These are phyloP conservation scores for Pseudevernia furfuracea DNA, from an alignment of 495 filamentous ascomycete species.

Conservation along the genomic window DNA sequence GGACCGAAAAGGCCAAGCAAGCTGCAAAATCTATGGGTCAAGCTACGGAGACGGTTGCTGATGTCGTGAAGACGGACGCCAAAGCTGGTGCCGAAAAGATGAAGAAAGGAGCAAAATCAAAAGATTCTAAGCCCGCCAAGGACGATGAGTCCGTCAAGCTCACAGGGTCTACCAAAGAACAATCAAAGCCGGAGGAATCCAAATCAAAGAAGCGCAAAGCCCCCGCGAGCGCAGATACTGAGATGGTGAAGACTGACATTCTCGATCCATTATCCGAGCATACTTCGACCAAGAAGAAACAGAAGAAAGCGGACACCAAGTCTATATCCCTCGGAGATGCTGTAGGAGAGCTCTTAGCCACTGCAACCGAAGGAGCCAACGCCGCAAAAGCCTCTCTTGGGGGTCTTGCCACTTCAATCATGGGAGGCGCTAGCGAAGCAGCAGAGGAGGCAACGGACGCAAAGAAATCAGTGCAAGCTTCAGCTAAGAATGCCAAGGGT, in stretches of 20 bases:
- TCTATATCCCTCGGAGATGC: constrained; percentile 13
- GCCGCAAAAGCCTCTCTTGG: constrained; percentile 18
- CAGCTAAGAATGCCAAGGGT: constrained; percentile 20
- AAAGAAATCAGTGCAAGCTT: constrained; percentile 26
- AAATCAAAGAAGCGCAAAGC: constrained; percentile 26
- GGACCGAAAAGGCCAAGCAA: constrained; percentile 12
- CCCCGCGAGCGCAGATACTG: constrained; percentile 13
- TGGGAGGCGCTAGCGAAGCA: constrained; percentile 15
- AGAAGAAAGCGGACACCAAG: constrained; percentile 19
- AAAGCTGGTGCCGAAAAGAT: constrained; percentile 12
- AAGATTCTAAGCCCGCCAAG: not conserved
- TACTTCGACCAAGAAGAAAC: constrained; percentile 17
- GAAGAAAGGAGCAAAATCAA: constrained; percentile 13
- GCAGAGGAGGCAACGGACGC: constrained; percentile 15
- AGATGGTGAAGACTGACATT: constrained; percentile 16
- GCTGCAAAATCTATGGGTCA: constrained; percentile 12
- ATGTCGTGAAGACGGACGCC: constrained; percentile 4
- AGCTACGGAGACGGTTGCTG: not conserved
- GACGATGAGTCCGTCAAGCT: not conserved
- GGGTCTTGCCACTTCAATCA: constrained; percentile 13
- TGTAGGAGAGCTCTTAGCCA: constrained; percentile 21
- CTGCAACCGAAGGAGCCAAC: constrained; percentile 21
- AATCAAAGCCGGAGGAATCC: constrained; percentile 5
- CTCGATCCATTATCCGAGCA: constrained; percentile 19
- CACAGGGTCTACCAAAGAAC: not conserved